Evolutionary conservation across 23 red algal species (phyloP).

Genomic region (Pyropia haitanensis): DNA sequence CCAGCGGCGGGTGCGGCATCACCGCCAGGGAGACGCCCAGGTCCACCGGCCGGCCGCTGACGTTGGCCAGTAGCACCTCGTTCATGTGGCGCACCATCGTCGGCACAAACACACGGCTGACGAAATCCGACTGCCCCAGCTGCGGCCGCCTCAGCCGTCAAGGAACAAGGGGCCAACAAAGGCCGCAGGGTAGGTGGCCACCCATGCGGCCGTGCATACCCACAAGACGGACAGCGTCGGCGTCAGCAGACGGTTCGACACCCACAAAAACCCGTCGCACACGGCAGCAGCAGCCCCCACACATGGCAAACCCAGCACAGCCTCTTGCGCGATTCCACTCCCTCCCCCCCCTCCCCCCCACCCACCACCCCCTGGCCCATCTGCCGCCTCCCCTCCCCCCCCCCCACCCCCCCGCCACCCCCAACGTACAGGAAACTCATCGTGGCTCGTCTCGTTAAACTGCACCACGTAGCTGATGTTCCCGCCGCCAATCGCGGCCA

Average conservation of each 20-base stretch:
- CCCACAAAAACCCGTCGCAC: too few species aligned
- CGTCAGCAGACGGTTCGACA: too few species aligned
- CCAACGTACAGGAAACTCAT: conserved; percentile 41
- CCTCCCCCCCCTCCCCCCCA: too few species aligned
- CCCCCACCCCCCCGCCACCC: neutral
- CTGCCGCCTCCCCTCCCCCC: too few species aligned
- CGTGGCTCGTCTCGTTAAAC: conserved; percentile 69
- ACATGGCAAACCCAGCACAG: too few species aligned
- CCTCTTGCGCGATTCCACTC: too few species aligned
- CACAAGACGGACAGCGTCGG: too few species aligned
- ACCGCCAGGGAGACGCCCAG: conserved; percentile 48
- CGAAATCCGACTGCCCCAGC: conserved; percentile 17
- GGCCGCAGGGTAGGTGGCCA: too few species aligned
- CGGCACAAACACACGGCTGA: conserved; percentile 41
- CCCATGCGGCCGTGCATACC: too few species aligned
- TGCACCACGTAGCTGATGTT: conserved; percentile 78
- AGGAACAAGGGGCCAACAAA: neutral
- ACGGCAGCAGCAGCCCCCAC: too few species aligned
- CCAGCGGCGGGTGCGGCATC: conserved; percentile 75
- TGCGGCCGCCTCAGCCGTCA: too few species aligned
- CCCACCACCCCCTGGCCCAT: too few species aligned
- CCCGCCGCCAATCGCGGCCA: conserved; percentile 31
- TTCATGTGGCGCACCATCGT: conserved; percentile 85
- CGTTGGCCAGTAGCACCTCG: conserved; percentile 50
- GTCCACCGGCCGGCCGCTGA: conserved; percentile 21